Base-by-base conservation (phyloP, 2,329 filamentous ascomycete genomes). In the Monosporascus sp. region DNA sequence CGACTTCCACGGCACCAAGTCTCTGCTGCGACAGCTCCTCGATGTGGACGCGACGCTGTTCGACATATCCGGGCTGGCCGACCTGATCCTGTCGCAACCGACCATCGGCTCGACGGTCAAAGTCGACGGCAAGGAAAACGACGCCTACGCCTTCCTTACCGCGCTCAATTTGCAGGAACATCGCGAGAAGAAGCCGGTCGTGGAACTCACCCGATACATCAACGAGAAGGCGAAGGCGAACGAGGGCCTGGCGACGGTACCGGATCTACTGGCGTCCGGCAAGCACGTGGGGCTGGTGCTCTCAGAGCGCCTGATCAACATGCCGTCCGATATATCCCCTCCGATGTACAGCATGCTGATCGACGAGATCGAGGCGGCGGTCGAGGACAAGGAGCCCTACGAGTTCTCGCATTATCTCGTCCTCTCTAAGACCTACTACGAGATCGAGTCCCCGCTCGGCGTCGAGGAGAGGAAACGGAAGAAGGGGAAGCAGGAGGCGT, bases 1-100 rank as follows among this genome's bases (percentile, higher is more conserved):
- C 63, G 94, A 99, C 72, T 97, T 97, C 72, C 93, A 97, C 73
- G 94, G 94, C 54, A 82, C 95, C 63, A 97, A 97, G 72, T 87
- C 85, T 9, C 84, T 99, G 7, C 74, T 97, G 55, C 88, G 93
- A 55, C 94, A 99, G 72, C 84, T 99, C 43, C 86, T 99, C 70
- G 94, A 97, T 70, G 84, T 89, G 51, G 94, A 99, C 73, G 81
- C 88, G 47, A 81, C 87, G 55, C 78, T 95, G 31, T 91, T 97
- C 75, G 88, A 97, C 71, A 81, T 97, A 61, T 96, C 91, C 6
- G 88, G 83, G 7, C 81, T 99, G 49, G 81, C 91, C 37, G 91
- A 97, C 69, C 74, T 97, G 58, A 88, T 99, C 63, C 77, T 97
- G 51, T 86, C 88, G 48, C 93, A 99, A 71, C 86, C 89, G 9